These are phyloP conservation scores for Dictyostelium discoideum DNA, from an alignment of 78 protist species.

Conservation along the genomic window DNA sequence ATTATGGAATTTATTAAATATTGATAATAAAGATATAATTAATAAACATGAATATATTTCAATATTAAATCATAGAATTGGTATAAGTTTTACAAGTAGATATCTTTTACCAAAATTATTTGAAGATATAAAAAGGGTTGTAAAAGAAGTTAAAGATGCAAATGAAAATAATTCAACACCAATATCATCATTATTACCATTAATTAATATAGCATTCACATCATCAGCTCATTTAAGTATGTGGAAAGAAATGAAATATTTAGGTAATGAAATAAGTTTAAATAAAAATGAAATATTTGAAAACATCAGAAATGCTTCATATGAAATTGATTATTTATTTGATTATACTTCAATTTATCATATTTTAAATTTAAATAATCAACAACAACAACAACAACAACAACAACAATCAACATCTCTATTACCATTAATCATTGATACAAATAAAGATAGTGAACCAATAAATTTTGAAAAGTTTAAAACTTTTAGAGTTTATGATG, in stretches of 20 bases:
- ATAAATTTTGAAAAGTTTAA: neutral
- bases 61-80: neutral
- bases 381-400: neutral
- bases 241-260: neutral
- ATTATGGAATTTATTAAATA: conserved; percentile 6
- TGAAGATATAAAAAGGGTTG: neutral
- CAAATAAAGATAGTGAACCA: neutral
- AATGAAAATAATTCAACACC: neutral
- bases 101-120: neutral
- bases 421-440: neutral
- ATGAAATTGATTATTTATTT: neutral
- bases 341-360: neutral
- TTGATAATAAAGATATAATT: neutral
- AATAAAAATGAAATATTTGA: neutral
- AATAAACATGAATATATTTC: neutral
- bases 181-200: neutral
- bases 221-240: neutral
- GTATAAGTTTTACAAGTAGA: conserved; percentile 2
- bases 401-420: neutral
- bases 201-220: neutral
- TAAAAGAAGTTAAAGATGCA: neutral
- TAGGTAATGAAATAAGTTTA: neutral
- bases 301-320: neutral
- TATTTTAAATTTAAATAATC: neutral
- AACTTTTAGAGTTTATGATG: neutral